Base-by-base conservation (phyloP, 2,329 filamentous ascomycete species). In the Aureobasidium sp. region DNA sequence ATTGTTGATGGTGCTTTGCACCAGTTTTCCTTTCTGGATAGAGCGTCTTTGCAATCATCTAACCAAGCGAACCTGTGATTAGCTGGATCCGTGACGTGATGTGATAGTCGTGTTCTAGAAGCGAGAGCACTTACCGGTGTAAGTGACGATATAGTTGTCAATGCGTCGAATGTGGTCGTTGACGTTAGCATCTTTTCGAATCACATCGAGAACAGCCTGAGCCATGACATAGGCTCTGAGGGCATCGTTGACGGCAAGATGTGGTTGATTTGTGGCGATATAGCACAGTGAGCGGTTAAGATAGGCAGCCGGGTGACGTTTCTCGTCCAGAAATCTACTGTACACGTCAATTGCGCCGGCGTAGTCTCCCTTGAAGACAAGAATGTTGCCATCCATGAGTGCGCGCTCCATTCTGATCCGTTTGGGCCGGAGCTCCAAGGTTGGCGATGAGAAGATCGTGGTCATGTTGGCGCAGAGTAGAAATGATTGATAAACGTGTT, bases 231-330 rank as follows among this genome's bases (percentile, higher is more conserved):
- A 40, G 4, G 61, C 62, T 14, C 62, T 58, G n/a, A 58, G 58
- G 11, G 60, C 61, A 32, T 64, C 63, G 4, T 53, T 48, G 16
- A 52, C 59, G 2, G 61, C 63, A 32, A 64, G 59, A 37, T 57
- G 44, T 8, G 60, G 60, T 45, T 52, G 57, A 11, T 45, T 54
- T 4, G 57, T 41, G 6, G 53, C 10, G 3, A 62, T 14, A 25
- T 61, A 62, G 49, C 62, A 63, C 2, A 64, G 50, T 4, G 59
- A 54, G 8, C 62, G 61, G 42, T 64, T 64, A 14, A 63, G 57
- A 39, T 62, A 60, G 2, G 62, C 62, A 37, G 38, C 39, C 7
- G 59, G 55, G 38, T 63, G 59, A 12, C 16, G 7, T 19, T 22
- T 41, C 10, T 40, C 37, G 6, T 40, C 37, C 7, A 51, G 25